phyloP scores from a whole-genome alignment of 208 protist genomes.

The Crithidia expoeki region DNA sequence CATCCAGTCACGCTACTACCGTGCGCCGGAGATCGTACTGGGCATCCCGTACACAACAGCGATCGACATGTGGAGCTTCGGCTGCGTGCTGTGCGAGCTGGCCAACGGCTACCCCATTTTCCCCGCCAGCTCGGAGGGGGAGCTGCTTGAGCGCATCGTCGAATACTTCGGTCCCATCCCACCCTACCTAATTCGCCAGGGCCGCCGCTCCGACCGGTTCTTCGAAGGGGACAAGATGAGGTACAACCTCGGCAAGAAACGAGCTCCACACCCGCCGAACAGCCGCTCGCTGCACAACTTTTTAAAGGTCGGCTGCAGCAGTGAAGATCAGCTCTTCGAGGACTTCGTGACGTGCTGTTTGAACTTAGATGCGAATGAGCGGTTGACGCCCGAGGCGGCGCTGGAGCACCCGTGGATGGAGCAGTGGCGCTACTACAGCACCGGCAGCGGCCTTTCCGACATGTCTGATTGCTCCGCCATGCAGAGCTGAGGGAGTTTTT shows the following conservation, averaged over 20 bases:
- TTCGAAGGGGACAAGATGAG: constrained; percentile 43
- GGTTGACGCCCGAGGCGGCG: constrained; percentile 68
- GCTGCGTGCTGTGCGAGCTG: constrained; percentile 94
- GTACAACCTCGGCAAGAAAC: constrained; percentile 34
- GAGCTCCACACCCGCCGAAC: constrained; percentile 26
- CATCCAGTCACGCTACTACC: constrained; percentile 93
- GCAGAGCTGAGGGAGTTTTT: background rate
- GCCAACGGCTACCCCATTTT: constrained; percentile 93
- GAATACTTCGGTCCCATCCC: constrained; percentile 86
- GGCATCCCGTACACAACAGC: constrained; percentile 81
- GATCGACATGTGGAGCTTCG: constrained; percentile 95
- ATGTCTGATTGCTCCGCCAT: constrained; percentile 14
- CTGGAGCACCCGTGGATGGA: constrained; percentile 76
- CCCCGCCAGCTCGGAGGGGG: constrained; percentile 79
- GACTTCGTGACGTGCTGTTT: constrained; percentile 66
- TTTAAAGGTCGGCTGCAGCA: constrained; percentile 37
- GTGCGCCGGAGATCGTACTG: constrained; percentile 91
- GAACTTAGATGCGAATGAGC: constrained; percentile 56
- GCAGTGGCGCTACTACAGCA: constrained; percentile 37
- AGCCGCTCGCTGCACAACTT: constrained; percentile 47
- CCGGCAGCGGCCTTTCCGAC: constrained; percentile 6
- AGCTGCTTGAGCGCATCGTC: constrained; percentile 83
- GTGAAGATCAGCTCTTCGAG: constrained; percentile 46
- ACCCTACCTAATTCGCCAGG: constrained; percentile 44
- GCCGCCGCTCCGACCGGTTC: constrained; percentile 58